A percentile compares a stretch with the other conserved stretches of the same genome.
These are phyloP conservation scores for Eucalyptus dawsonii DNA, from an alignment of 345 rosid genomes.

Conservation along the genomic window DNA sequence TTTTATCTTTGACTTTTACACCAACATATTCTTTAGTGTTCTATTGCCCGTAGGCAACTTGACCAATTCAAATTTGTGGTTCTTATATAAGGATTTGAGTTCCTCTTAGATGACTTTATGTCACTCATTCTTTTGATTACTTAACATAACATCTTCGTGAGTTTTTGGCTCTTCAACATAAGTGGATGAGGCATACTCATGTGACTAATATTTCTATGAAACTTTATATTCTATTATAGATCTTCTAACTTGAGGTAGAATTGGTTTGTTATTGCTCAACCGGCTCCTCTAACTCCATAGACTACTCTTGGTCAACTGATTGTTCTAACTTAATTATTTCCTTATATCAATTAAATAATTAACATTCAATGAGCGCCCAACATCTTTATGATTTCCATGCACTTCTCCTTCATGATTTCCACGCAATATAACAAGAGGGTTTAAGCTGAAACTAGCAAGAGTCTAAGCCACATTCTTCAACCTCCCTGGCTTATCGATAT, in stretches of 20 bases:
- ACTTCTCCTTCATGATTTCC: too few relatives aligned
- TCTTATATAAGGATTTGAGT: neutral
- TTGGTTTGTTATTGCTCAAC: too few relatives aligned
- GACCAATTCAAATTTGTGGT: neutral
- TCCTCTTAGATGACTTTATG: neutral
- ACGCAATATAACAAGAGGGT: neutral
- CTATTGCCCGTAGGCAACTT: neutral
- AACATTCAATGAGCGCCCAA: neutral
- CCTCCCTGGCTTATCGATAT: too few relatives aligned
- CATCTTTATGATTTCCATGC: neutral
- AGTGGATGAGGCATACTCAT: neutral
- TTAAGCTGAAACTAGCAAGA: neutral
- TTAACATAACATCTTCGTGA: too few relatives aligned
- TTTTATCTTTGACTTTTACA: neutral
- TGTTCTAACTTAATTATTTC: neutral
- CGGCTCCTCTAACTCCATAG: neutral
- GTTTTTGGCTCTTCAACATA: neutral
- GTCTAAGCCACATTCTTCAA: neutral
- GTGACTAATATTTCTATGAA: neutral
- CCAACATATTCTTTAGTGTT: neutral
- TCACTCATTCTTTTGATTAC: neutral
- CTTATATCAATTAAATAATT: neutral
- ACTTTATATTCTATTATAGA: too few relatives aligned
- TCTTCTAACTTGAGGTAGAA: neutral
- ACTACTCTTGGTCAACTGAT: neutral